Evolutionary conservation across 2,329 filamentous ascomycete genomes (phyloP), one percentile per base, ranked within the genome.

Genomic region (Fusarium miscanthi): DNA sequence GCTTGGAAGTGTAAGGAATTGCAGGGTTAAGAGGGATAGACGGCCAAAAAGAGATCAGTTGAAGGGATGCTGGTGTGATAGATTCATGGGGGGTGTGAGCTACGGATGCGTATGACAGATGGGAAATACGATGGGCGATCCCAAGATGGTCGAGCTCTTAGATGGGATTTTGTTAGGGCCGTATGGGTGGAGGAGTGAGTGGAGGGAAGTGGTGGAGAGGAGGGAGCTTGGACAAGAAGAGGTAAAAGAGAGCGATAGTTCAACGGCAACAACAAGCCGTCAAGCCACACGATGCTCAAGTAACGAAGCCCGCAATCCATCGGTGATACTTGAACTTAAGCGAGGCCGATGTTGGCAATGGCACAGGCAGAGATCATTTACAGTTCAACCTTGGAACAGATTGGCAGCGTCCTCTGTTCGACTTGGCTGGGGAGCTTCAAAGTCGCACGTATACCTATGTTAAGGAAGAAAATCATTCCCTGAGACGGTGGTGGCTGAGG

Each of bases 121-220:
- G 72, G 72, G 74, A 76, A 77, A 72, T 68, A 49, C 62, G 48
- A 66, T 67, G 63, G 75, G 52, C 69, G 73, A 77, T 75, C 75
- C 53, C 52, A 70, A 72, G 66, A 59, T 54, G 59, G 60, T 66
- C 71, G 66, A 66, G 69, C 59, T 74, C 58, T 43, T 54, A 66
- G 64, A 76, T 74, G 72, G 66, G 67, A 75, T 73, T 76, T 59
- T 61, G 66, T 63, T 67, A 62, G 69, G 59, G 66, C 51, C 48
- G 62, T 61, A 60, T 54, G 56, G 72, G 72, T 67, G 72, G 66
- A 74, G 68, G 64, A 74, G 65, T 63, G 59, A 61, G 72, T 70
- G 69, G 62, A 74, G 72, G 72, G 72, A 73, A 53, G 63, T 53
- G 61, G 70, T 74, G 72, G 74, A 70, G 59, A 61, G 74, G 59